Evolutionary conservation across 2,329 filamentous ascomycete genomes (phyloP).

Genomic region (Arachnopeziza araneosa): DNA sequence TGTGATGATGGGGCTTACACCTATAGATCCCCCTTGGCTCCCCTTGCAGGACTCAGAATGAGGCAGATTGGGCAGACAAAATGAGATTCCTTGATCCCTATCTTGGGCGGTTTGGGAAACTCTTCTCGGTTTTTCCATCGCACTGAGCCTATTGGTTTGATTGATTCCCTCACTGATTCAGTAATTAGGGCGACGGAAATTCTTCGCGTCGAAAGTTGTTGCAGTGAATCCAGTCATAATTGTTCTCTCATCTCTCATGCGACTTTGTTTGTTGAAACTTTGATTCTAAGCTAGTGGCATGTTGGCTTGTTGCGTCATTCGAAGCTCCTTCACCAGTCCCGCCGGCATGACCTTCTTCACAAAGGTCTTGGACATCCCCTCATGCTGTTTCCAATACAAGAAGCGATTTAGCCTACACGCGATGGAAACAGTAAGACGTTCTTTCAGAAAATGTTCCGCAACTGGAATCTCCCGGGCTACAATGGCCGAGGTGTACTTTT

Average conservation of each 20-base stretch:
- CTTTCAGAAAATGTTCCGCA: slow-evolving; percentile 2
- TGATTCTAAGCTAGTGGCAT: slow-evolving; percentile 1
- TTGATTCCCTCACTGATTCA: slow-evolving; percentile 3
- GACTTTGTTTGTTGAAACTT: slow-evolving; percentile 2
- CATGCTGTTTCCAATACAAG: slow-evolving; percentile 3
- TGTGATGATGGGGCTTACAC: slow-evolving; percentile 3
- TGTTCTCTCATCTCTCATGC: slow-evolving; percentile 1
- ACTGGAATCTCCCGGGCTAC: slow-evolving; percentile 2
- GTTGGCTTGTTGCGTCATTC: slow-evolving; percentile 3
- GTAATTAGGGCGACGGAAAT: slow-evolving; percentile 2
- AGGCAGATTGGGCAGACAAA: slow-evolving; percentile 4
- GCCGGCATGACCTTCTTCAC: slow-evolving; percentile 1
- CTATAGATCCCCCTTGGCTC: slow-evolving; percentile 3
- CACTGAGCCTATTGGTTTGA: slow-evolving; percentile 2
- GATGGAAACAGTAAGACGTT: slow-evolving; percentile 3
- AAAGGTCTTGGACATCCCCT: slow-evolving; percentile 1
- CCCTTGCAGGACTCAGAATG: slow-evolving; percentile 3
- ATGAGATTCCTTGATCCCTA: slow-evolving; percentile 3
- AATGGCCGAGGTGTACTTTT: slow-evolving; percentile 4
- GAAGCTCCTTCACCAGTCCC: slow-evolving; percentile 3
- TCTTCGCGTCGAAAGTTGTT: slow-evolving; percentile 4
- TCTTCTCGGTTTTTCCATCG: slow-evolving; percentile 4
- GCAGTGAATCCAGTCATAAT: slow-evolving; percentile 3
- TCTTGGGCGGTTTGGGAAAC: slow-evolving; percentile 4
- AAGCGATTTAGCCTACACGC: slow-evolving; percentile 1